Evolutionary conservation across 192 early-diverging fungal species (phyloP).

Genomic region (Linnemannia schmuckeri): DNA sequence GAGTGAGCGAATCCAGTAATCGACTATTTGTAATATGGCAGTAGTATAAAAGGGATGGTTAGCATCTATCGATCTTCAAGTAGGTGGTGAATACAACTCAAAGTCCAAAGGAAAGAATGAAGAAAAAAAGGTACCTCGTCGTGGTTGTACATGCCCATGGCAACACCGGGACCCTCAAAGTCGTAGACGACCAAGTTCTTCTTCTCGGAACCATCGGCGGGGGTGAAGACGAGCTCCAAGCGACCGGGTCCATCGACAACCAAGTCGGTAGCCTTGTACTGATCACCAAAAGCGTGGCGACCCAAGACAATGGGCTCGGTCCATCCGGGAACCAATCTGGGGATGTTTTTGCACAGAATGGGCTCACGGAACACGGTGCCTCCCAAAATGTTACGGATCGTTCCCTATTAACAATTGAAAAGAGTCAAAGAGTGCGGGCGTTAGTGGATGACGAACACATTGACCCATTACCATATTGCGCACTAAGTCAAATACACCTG

Average conservation of each 20-base stretch:
- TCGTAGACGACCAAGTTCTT: conserved; percentile 82
- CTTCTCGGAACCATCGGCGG: conserved; percentile 74
- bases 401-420: conserved; percentile 62
- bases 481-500: too few species aligned
- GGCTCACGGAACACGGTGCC: conserved; percentile 99
- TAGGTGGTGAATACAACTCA: background rate
- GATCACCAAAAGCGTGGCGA: conserved; percentile 97
- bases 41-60: background rate
- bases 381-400: conserved; percentile 94
- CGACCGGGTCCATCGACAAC: conserved; percentile 89
- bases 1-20: conserved; percentile 92
- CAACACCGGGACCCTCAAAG: conserved; percentile 90
- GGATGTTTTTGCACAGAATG: conserved; percentile 93
- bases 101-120: background rate
- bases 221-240: conserved; percentile 89
- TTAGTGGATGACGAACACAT: background rate
- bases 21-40: conserved; percentile 58
- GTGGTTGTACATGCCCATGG: conserved; percentile 97
- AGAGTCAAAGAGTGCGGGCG: too few species aligned
- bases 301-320: conserved; percentile 95
- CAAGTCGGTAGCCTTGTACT: conserved; percentile 97
- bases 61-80: background rate
- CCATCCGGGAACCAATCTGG: conserved; percentile 92
- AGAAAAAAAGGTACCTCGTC: conserved; percentile 59
- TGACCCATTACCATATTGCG: background rate